Base-by-base conservation (phyloP, 164 flowering plant species). In the Amborella trichopoda region DNA sequence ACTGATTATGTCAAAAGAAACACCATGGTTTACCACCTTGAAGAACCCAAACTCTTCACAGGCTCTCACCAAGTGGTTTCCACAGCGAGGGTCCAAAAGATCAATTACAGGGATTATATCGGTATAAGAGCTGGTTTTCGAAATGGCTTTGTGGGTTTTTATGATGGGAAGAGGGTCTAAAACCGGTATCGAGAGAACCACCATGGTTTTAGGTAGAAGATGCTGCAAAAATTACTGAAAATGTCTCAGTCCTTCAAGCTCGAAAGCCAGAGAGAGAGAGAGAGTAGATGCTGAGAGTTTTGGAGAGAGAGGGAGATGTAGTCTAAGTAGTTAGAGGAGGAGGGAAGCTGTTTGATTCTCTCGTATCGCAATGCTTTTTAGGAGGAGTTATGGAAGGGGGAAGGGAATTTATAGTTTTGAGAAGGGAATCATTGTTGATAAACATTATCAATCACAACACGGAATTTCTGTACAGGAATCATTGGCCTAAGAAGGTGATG, bases 31-130 rank as follows among this genome's bases (percentile, higher is more conserved):
- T 30, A 80, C 58, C 8, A 81, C 72, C 60, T 82, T 87, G 66
- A 91, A 91, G 75, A 87, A 83, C 0, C 98, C 98, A 40, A 68
- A 71, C 40, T 87, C 88, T 42, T 72, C 58, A 53, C 95, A 87
- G 25, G 95, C 96, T 34, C 71, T 60, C 6, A 82, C 76, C 8
- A 87, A 48, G 2, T 26, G 65, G 26, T 36, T 26, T 46, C 65
- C 69, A 3, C 84, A 75, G 1, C 63, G 61, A 2, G 93, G 83
- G n/a, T 60, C 49, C 2, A 63, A 63, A 11, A 91, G 55, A 75
- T 91, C 95, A 10, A 91, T 63, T 1, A 65, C 68, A 0, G 98
- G 98, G 36, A 91, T 70, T n/a, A n/a, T n/a, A n/a, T n/a, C n/a
- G 18, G 12, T 5, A 5, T 4, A 14, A 37, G n/a, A 37, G 24